phyloP scores from a whole-genome alignment of 225 moss, liverwort and hornwort species.

The Antitrichia curtipendula region DNA sequence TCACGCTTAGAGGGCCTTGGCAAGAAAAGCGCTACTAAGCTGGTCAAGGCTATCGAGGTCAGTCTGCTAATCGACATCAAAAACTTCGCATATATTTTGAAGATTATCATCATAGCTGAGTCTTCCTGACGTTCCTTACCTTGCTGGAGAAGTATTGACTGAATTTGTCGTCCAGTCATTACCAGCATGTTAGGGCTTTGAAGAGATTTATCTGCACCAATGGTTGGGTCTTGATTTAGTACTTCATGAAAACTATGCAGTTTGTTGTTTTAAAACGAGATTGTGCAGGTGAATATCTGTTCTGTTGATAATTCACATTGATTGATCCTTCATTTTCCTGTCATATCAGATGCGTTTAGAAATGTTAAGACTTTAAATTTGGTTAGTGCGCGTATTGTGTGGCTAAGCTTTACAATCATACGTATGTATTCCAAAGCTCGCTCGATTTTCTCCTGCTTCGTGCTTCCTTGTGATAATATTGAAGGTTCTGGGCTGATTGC shows the following conservation, averaged over 20 bases:
- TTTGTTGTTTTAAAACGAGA: not conserved
- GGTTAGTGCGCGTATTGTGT: not conserved
- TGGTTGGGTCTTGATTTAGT: not conserved
- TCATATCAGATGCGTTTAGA: not conserved
- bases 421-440: not conserved
- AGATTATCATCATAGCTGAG: not conserved
- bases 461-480: not conserved
- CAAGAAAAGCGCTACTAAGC: constrained; percentile 43
- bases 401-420: not conserved
- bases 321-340: not conserved
- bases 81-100: not conserved
- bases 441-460: not conserved
- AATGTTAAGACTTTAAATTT: not conserved
- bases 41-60: constrained; percentile 73
- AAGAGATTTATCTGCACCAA: not conserved
- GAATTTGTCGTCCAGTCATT: not conserved
- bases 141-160: not conserved
- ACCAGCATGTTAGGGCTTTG: not conserved
- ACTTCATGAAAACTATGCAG: not conserved
- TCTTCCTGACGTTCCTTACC: not conserved
- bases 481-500: not conserved
- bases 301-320: not conserved
- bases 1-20: constrained; percentile 60
- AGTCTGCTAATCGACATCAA: not conserved
- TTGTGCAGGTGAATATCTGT: not conserved